Conservation (phyloP, 345 rosid species). For the Citropsis articulata region DNA sequence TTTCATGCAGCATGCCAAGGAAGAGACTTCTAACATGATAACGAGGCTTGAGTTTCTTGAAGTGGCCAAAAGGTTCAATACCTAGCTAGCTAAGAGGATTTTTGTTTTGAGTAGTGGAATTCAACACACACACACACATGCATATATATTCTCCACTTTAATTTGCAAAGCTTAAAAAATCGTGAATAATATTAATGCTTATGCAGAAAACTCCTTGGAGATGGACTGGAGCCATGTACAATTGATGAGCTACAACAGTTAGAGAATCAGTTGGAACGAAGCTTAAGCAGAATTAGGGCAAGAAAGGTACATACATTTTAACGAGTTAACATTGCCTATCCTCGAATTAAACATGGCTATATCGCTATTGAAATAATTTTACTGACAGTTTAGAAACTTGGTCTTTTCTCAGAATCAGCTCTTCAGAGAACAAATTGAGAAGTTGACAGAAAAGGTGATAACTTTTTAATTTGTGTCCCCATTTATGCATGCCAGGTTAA, state of each 20-base stretch:
- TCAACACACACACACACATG: neutral
- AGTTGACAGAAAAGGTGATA: constrained; percentile 61
- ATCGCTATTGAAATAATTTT: neutral
- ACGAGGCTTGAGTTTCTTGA: constrained; percentile 72
- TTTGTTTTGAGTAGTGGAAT: neutral
- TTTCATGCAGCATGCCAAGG: constrained; percentile 42
- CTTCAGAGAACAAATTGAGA: constrained; percentile 56
- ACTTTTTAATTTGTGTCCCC: neutral
- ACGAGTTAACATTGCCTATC: no score
- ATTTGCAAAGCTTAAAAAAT: neutral
- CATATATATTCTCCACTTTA: neutral
- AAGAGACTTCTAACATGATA: constrained; percentile 42
- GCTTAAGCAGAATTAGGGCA: constrained; percentile 71
- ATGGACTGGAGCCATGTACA: constrained; percentile 60
- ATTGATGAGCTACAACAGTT: constrained; percentile 62
- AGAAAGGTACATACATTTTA: constrained; percentile 53
- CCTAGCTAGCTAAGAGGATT: neutral
- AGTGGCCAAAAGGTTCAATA: constrained; percentile 51
- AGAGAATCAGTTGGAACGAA: constrained; percentile 72
- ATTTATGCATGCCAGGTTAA: no score
- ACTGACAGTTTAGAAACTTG: neutral
- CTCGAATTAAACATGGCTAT: neutral
- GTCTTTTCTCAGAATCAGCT: constrained; percentile 46
- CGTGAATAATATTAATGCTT: neutral
- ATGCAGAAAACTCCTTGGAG: constrained; percentile 70